A percentile compares a stretch with the other conserved stretches of the same genome.
These are phyloP conservation scores for Spirogloea muscicola DNA, from an alignment of 139 green algal genomes.

Conservation along the genomic window DNA sequence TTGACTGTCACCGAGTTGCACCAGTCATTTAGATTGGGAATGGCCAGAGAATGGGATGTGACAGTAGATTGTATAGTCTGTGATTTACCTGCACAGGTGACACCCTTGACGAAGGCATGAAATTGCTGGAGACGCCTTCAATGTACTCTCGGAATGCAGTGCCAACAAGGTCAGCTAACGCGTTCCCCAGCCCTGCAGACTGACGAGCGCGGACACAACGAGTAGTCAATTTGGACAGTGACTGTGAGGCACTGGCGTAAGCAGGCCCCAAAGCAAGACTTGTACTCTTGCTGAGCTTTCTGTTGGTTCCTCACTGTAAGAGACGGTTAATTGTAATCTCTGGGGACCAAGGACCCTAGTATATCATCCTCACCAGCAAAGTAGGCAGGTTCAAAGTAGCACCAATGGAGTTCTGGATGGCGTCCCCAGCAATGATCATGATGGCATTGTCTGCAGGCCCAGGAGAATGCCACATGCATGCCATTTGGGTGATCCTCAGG, in stretches of 20 bases:
- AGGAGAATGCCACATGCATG: too few relatives aligned
- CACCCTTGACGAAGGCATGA: neutral
- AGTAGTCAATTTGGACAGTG: neutral
- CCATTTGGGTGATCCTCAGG: too few relatives aligned
- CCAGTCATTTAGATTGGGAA: too few relatives aligned
- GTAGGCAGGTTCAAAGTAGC: neutral
- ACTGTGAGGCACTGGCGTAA: neutral
- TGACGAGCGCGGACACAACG: too few relatives aligned
- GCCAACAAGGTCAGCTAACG: neutral
- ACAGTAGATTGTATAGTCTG: neutral
- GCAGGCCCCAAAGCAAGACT: neutral
- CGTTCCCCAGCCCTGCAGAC: slow-evolving; percentile 8
- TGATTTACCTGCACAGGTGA: neutral
- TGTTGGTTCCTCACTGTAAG: neutral
- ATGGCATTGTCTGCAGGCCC: slow-evolving; percentile 9
- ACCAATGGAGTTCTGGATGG: neutral
- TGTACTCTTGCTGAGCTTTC: neutral
- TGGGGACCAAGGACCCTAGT: too few relatives aligned
- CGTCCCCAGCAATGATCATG: slow-evolving; percentile 17
- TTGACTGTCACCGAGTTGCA: too few relatives aligned
- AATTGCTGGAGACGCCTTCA: neutral
- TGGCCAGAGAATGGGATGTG: too few relatives aligned
- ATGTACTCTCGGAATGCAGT: neutral
- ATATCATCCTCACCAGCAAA: slow-evolving; percentile 14
- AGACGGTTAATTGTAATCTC: too few relatives aligned